These are phyloP conservation scores for Cercospora sojina DNA, from an alignment of 2,329 filamentous ascomycete genomes.

Conservation along the genomic window DNA sequence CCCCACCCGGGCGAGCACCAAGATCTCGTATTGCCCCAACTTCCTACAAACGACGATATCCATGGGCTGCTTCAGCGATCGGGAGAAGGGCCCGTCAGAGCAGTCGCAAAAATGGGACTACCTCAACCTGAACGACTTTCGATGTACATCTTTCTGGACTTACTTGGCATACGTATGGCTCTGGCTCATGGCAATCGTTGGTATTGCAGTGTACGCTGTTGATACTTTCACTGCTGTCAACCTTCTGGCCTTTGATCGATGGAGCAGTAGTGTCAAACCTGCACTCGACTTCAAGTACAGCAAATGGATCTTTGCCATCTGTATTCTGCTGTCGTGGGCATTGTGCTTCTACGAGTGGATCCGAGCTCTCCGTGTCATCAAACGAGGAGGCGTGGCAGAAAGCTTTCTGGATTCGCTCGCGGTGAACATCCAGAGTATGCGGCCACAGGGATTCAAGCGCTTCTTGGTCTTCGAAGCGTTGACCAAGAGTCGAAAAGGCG, in stretches of 20 bases:
- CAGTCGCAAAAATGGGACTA: conserved; percentile 75
- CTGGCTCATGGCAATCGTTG: conserved; percentile 75
- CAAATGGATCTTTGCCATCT: conserved; percentile 92
- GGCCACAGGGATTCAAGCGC: conserved; percentile 78
- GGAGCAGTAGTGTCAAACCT: conserved; percentile 81
- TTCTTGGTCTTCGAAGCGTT: conserved; percentile 91
- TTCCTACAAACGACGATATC: conserved; percentile 8
- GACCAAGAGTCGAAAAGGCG: conserved; percentile 87
- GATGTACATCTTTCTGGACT: conserved; percentile 72
- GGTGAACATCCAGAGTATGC: conserved; percentile 77
- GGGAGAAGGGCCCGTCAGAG: conserved; percentile 42
- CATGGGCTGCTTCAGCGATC: conserved; percentile 40
- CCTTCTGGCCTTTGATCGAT: conserved; percentile 81
- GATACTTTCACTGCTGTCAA: conserved; percentile 94
- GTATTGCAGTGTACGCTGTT: conserved; percentile 79
- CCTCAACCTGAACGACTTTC: conserved; percentile 76
- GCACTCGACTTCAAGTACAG: conserved; percentile 73
- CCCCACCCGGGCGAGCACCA: conserved; percentile 23
- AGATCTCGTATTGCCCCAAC: conserved; percentile 1
- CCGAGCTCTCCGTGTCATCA: conserved; percentile 76
- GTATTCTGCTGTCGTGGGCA: conserved; percentile 86
- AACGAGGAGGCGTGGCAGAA: conserved; percentile 80
- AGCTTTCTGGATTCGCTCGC: conserved; percentile 88
- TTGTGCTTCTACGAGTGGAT: conserved; percentile 79
- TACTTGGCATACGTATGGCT: conserved; percentile 81